Evolutionary conservation across 2,329 filamentous ascomycete genomes (phyloP), one percentile per base, ranked within the genome.

Genomic region (Diaporthe caulivora): DNA sequence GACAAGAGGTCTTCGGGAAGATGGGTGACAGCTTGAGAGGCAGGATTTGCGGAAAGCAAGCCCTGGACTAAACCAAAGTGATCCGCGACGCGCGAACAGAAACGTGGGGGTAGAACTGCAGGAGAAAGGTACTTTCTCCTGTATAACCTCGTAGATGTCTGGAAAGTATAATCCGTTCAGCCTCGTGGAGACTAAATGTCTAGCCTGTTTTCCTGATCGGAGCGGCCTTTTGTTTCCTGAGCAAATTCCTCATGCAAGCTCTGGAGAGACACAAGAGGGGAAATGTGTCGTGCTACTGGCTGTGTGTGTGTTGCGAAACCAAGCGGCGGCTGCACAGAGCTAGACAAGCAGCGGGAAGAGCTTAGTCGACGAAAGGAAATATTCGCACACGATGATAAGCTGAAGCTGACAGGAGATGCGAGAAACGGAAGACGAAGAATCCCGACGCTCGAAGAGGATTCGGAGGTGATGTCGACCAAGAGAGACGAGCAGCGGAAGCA

Each of bases 371-470:
- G 60, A 44, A 73, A 73, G 74, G 71, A 73, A 71, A 73, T 68
- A 57, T 62, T 73, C 74, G 74, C 71, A 71, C 71, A 60, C 67
- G 71, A 73, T 42, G 58, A 60, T 54, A 69, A 64, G 68, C 68
- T 73, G 71, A 64, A 68, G 69, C 72, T 70, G 72, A 67, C 67
- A 74, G 57, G 70, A 74, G 72, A 75, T 75, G 72, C 72, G 74
- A 74, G 64, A 75, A 75, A 55, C 57, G 72, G 55, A 64, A 69
- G 58, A 71, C 62, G 53, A 74, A 47, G 69, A 74, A 74, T 74
- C 74, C 74, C 72, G 70, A 75, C 72, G 74, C 74, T 75, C 69
- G 74, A 72, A 68, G 60, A 75, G 71, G 71, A 78, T 76, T 78
- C 75, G 76, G 70, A 74, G 72, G 76, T 72, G 73, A 57, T 75